These are phyloP conservation scores for Umbelopsis isabellina DNA, from an alignment of 192 early-diverging fungal species.

Conservation along the genomic window DNA sequence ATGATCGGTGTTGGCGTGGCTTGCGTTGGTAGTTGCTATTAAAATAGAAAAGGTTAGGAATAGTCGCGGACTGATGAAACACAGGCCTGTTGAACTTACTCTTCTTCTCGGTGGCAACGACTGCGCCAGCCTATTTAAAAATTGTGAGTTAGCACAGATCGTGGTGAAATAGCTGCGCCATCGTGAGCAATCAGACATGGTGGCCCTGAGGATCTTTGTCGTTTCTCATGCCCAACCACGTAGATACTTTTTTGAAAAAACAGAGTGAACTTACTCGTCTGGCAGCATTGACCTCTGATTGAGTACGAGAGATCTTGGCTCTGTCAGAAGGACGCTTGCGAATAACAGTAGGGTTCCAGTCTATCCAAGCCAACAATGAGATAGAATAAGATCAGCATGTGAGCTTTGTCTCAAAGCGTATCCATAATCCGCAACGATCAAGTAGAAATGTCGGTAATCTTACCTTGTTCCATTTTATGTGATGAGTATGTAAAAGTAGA, in stretches of 20 bases:
- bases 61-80: not conserved
- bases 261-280: slow-evolving; percentile 51
- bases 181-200: not conserved
- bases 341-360: slow-evolving; percentile 82
- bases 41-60: not conserved
- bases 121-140: slow-evolving; percentile 51
- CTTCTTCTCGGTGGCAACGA: slow-evolving; percentile 79
- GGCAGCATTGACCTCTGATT: slow-evolving; percentile 75
- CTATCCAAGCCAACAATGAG: slow-evolving; percentile 22
- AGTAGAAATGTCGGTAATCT: not conserved
- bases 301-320: slow-evolving; percentile 61
- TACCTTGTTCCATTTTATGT: slow-evolving; percentile 15
- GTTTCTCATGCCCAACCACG: not conserved
- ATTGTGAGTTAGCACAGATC: not conserved
- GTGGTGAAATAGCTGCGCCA: not conserved
- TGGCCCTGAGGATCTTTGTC: not conserved
- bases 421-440: not conserved
- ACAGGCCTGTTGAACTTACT: slow-evolving; percentile 31
- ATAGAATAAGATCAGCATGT: slow-evolving; percentile 9
- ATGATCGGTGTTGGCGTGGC: slow-evolving; percentile 67
- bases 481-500: not conserved
- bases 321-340: slow-evolving; percentile 70
- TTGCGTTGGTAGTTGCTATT: slow-evolving; percentile 54
- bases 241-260: not conserved
- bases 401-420: not conserved